Evolutionary conservation across 2,329 filamentous ascomycete species (phyloP), one percentile per base, ranked within the genome.

Genomic region (Cladorrhinum sp.): DNA sequence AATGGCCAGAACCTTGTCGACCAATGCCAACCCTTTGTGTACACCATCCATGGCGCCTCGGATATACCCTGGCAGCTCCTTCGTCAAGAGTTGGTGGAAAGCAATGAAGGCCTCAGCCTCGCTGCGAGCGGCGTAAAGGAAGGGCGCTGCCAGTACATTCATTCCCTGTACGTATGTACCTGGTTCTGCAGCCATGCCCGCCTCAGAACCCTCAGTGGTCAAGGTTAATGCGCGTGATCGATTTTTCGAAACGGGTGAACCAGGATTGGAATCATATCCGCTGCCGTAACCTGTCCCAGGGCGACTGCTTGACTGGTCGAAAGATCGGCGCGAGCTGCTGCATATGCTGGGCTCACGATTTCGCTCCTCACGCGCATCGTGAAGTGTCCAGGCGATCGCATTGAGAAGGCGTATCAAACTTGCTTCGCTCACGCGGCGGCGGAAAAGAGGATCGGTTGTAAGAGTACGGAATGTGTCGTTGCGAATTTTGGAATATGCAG

Each of bases 381-480:
- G 89, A 29, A 98, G 83, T 68, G 87, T 91, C 93, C 95, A 99
- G 32, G 93, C 93, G 50, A 96, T 87, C 23, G 95, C 95, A 73
- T 99, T 99, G 61, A 99, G 85, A 3, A 99, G 84, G 12, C 95
- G 90, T 62, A 96, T 98, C 48, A 99, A 79, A 74, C 91, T 96
- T 63, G 96, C 96, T 75, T 99, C 95, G 60, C 92, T 96, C 62
- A 99, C 95, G 60, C 93, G 89, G 29, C 95, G 87, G 63, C 95
- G 91, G 80, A 98, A 99, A 36, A 99, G 85, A n/a, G 93, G 93
- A 71, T 99, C 95, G 55, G 93, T 97, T 29, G 95, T 95, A 58
- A 99, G 81, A 0, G 95, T 99, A 68, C 95, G 91, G 75, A 98
- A 98, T 45, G 95, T 97, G 75, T 99, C 95, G 76, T 99, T 97